Evolutionary conservation across 2,329 filamentous ascomycete genomes (phyloP), one percentile per base, ranked within the genome.

Genomic region (Didymella sp.): DNA sequence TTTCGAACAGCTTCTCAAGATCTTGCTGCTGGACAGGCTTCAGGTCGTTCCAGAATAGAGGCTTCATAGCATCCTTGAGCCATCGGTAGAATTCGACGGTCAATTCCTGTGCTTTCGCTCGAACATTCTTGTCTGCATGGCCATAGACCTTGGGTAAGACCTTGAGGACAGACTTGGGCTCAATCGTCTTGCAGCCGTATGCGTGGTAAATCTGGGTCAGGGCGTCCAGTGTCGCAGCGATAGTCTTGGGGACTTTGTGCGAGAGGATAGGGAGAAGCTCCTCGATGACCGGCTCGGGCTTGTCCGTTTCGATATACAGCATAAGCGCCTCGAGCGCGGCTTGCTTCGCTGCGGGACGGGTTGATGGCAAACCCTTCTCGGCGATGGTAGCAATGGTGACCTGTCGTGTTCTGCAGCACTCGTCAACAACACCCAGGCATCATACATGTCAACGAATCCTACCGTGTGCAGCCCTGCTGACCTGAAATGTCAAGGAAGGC

Each of bases 51-150:
- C 95, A 99, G 75, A 99, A 98, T 77, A 98, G 89, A 33, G 94
- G 92, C 75, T 99, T 99, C 88, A 99, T 97, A 11, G 94, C 94
- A 63, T 99, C 95, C 65, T 94, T 90, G 30, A 99, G 82, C 95
- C 96, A 99, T 77, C 95, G 84, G 77, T 99, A 99, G 56, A 99
- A 86, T 73, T 99, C 96, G 44, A 97, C 91, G 0, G 94, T 90
- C 55, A 99, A 81, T 67, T 89, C 92, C 43, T 95, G 95, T 25
- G 93, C 92, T 75, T 97, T 95, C 3, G 93, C 92, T 77, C 95
- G 89, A 15, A 99, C 91, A 74, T 98, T 98, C 79, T 99, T 99
- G 82, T 99, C 95, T 28, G 95, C 94, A 74, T 98, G 95, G 19
- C 91, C 92, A 73, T 97, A 99, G 2, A 89, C 89, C 73, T 96